Evolutionary conservation across 768 basidiomycete genomes (phyloP).

Genomic region (Podaxis mareebaensis): DNA sequence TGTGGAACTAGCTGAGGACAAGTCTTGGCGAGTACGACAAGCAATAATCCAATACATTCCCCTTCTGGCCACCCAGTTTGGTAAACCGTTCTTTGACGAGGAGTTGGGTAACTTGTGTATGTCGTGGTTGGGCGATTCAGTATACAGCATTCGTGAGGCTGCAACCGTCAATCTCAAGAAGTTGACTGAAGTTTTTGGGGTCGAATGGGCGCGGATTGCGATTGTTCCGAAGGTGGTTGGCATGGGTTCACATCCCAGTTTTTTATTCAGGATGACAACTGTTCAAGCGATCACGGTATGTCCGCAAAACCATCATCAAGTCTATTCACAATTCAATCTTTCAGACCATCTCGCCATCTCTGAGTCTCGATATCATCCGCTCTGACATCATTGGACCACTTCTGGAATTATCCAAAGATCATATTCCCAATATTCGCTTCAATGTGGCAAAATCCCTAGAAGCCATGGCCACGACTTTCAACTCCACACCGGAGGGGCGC

Average conservation of each 20-base stretch:
- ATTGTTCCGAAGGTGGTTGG: conserved; percentile 97
- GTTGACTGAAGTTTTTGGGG: conserved; percentile 96
- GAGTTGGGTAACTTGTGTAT: conserved; percentile 96
- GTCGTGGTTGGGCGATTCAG: conserved; percentile 98
- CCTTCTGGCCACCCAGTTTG: conserved; percentile 96
- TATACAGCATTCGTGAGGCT: conserved; percentile 98
- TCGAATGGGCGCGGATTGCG: conserved; percentile 92
- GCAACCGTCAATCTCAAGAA: conserved; percentile 97
- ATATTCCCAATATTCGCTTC: conserved; percentile 99
- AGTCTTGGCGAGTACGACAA: conserved; percentile 99
- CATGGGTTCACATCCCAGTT: conserved; percentile 97
- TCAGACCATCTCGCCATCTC: conserved; percentile 92
- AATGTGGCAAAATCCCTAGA: conserved; percentile 97
- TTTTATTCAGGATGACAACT: conserved; percentile 97
- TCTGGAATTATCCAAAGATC: conserved; percentile 79
- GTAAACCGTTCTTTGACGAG: conserved; percentile 96
- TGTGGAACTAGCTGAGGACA: conserved; percentile 97
- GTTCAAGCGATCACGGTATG: conserved; percentile 96
- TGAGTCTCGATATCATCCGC: conserved; percentile 81
- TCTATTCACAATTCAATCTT: conserved; percentile 15
- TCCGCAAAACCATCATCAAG: conserved; percentile 18
- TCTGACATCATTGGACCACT: conserved; percentile 84
- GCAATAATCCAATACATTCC: conserved; percentile 99
- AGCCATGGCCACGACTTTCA: conserved; percentile 76
- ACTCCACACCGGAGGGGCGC: conserved; percentile 63